Base-by-base conservation (phyloP, 352 stramenopile genomes). In the Phytophthora lateralis region DNA sequence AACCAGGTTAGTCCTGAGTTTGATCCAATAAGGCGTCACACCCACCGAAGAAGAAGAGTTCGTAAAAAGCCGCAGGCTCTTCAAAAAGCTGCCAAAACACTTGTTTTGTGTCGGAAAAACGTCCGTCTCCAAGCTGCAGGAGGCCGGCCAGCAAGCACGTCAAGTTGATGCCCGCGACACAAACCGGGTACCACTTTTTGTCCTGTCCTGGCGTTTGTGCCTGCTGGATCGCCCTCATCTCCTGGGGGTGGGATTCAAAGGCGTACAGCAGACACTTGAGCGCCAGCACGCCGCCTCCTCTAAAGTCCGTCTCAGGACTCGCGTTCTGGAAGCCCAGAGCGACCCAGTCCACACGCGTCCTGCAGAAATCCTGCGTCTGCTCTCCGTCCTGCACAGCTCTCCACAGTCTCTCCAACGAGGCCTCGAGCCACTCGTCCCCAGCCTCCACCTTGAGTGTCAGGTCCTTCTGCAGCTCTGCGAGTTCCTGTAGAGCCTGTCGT, bases 211-310 rank as follows among this genome's bases (percentile, higher is more conserved):
- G 82, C 52, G 55, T 78, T 57, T 96, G 82, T 1, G 59, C 60
- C 11, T 64, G 51, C 17, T 90, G 63, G 29, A 94, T 76, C 14
- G 66, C 69, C n/a, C 76, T 51, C 87, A 93, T 94, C 59, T 88
- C 78, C 24, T 68, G 66, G 0, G 82, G 76, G 51, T 90, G 89
- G 18, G 80, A 80, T 58, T 94, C 77, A 53, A 92, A 94, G 0
- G 71, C 81, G 54, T 94, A 93, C 21, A 94, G 49, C n/a, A 96
- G 62, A 58, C 87, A 96, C 69, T 94, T 92, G 63, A 96, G 78
- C 6, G 84, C 85, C 3, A 94, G 61, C 11, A 90, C 48, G 2
- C 85, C 87, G n/a, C 87, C 87, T 32, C 87, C 87, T 53, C 87
- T 70, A 54, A 94, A 96, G 59, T 96, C 87, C 27, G 85, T 91